These are phyloP conservation scores for Austroboletus niveus DNA, from an alignment of 1,284 basidiomycete genomes.

Conservation along the genomic window DNA sequence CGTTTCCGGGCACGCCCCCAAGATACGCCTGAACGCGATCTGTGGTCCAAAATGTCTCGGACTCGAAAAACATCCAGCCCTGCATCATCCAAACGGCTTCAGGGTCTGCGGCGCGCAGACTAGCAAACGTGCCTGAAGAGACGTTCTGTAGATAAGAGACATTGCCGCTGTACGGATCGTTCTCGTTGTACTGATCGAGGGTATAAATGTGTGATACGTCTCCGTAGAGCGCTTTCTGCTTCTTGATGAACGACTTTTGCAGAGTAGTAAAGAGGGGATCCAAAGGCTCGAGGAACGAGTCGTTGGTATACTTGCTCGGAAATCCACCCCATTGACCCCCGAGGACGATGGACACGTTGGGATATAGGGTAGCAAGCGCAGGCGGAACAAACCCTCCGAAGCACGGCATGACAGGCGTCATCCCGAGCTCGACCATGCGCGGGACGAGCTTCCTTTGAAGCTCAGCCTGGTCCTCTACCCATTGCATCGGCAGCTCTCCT, in stretches of 20 bases:
- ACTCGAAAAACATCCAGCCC: constrained; percentile 44
- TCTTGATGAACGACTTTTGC: constrained; percentile 41
- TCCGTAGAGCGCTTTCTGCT: constrained; percentile 41
- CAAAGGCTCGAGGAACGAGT: constrained; percentile 43
- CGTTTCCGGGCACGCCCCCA: constrained; percentile 35
- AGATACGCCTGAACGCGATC: constrained; percentile 41
- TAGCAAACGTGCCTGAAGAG: constrained; percentile 34
- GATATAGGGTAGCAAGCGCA: constrained; percentile 33
- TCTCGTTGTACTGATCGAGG: constrained; percentile 48
- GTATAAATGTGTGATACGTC: constrained; percentile 43
- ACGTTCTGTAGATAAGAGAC: constrained; percentile 36
- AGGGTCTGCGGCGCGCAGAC: constrained; percentile 39
- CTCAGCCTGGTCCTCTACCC: constrained; percentile 40
- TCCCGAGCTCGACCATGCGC: constrained; percentile 45
- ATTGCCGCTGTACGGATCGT: constrained; percentile 38
- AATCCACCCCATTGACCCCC: constrained; percentile 40
- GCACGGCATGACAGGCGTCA: constrained; percentile 44
- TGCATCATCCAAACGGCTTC: constrained; percentile 45
- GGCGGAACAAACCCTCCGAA: constrained; percentile 45
- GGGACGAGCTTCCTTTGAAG: constrained; percentile 39
- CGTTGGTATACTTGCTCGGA: constrained; percentile 33
- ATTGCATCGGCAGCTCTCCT: constrained; percentile 34
- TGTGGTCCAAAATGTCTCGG: constrained; percentile 38
- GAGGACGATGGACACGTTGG: constrained; percentile 38
- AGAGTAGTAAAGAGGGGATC: constrained; percentile 37